These are phyloP conservation scores for Sporopachydermia lactativora DNA, from an alignment of 805 yeast genomes.

Conservation along the genomic window DNA sequence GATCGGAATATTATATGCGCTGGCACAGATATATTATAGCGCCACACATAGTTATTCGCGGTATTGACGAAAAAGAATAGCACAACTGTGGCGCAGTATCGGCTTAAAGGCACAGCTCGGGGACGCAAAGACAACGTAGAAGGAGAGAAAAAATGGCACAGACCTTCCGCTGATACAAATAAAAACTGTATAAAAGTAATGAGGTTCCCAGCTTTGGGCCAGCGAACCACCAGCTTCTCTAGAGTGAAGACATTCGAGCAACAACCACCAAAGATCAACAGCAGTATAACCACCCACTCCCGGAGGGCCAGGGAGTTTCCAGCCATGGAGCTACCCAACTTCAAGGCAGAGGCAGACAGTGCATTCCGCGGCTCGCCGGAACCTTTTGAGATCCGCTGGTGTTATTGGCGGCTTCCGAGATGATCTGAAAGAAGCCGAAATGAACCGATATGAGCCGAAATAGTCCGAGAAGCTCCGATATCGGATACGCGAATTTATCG, in stretches of 20 bases:
- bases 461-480: too few relatives aligned
- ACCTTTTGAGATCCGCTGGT: too few relatives aligned
- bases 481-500: too few relatives aligned
- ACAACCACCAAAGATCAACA: conserved; percentile 55
- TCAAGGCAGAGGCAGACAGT: too few relatives aligned
- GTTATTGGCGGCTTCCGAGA: too few relatives aligned
- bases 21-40: conserved; percentile 45
- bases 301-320: background rate
- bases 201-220: conserved; percentile 30
- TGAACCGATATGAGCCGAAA: too few relatives aligned
- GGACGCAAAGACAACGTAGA: conserved; percentile 19
- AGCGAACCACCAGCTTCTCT: conserved; percentile 33
- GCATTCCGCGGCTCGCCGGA: too few relatives aligned
- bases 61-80: conserved; percentile 37
- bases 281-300: conserved; percentile 13
- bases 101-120: conserved; percentile 24
- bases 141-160: conserved; percentile 21
- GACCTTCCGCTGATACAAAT: conserved; percentile 33
- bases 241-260: conserved; percentile 55
- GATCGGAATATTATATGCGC: conserved; percentile 55
- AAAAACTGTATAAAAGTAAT: conserved; percentile 45
- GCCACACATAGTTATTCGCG: conserved; percentile 44
- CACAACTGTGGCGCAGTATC: conserved; percentile 32
- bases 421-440: too few relatives aligned
- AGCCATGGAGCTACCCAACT: too few relatives aligned